These are phyloP conservation scores for Allomyces macrogynus DNA, from an alignment of 192 early-diverging fungal genomes.

Conservation along the genomic window DNA sequence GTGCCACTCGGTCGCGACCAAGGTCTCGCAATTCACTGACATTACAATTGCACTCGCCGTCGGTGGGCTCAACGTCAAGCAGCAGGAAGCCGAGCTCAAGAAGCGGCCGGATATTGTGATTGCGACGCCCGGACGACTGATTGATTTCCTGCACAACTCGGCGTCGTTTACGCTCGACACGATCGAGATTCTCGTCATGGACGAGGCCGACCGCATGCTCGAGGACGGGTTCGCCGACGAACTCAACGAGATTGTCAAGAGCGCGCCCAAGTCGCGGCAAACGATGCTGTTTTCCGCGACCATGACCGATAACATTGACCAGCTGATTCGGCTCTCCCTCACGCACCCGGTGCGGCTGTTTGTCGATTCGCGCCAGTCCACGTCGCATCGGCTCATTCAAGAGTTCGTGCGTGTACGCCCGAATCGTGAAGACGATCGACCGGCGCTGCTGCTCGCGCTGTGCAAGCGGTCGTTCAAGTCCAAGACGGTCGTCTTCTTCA, in stretches of 20 bases:
- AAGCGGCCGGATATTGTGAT: slow-evolving; percentile 81
- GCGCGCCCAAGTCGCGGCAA: slow-evolving; percentile 71
- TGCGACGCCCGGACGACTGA: slow-evolving; percentile 92
- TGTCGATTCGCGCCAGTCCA: slow-evolving; percentile 61
- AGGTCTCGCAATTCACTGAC: slow-evolving; percentile 71
- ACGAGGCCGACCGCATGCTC: slow-evolving; percentile 96
- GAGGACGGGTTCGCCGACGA: slow-evolving; percentile 96
- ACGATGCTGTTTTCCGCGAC: slow-evolving; percentile 99
- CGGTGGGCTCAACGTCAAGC: slow-evolving; percentile 67
- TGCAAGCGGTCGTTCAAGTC: slow-evolving; percentile 60
- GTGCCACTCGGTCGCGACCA: slow-evolving; percentile 76
- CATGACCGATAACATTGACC: slow-evolving; percentile 96
- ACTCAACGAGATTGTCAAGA: slow-evolving; percentile 79
- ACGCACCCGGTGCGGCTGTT: slow-evolving; percentile 72
- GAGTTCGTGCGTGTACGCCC: slow-evolving; percentile 89
- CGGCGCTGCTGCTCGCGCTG: slow-evolving; percentile 66
- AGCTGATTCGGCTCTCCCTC: slow-evolving; percentile 82
- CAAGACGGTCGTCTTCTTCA: slow-evolving; percentile 80
- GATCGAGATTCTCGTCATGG: slow-evolving; percentile 93
- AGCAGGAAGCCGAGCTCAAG: slow-evolving; percentile 71
- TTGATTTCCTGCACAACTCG: slow-evolving; percentile 93
- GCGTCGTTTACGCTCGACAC: slow-evolving; percentile 61
- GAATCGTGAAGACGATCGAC: slow-evolving; percentile 62
- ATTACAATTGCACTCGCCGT: slow-evolving; percentile 72
- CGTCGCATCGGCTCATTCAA: slow-evolving; percentile 58